phyloP scores from a whole-genome alignment of 1,284 basidiomycete genomes.

The Macrocybe sp. region DNA sequence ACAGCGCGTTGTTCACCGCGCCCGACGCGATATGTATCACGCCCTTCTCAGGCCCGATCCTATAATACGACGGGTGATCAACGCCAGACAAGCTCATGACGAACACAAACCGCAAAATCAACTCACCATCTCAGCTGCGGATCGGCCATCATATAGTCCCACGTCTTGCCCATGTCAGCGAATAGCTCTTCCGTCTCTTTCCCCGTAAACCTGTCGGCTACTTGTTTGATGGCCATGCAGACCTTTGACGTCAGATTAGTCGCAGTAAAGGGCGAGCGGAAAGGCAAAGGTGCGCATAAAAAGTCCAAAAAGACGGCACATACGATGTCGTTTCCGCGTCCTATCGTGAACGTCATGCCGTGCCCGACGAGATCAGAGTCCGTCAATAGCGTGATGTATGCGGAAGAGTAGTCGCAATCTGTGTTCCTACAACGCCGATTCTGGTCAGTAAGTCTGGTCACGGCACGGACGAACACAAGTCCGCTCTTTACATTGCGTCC shows the following conservation, averaged over 20 bases:
- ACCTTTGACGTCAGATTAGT: constrained; percentile 40
- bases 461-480: neutral
- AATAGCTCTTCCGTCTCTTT: constrained; percentile 83
- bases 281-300: neutral
- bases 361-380: constrained; percentile 72
- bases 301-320: constrained; percentile 11
- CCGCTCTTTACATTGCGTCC: constrained; percentile 65
- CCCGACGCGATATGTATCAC: constrained; percentile 81
- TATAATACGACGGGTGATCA: constrained; percentile 19
- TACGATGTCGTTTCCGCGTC: constrained; percentile 91
- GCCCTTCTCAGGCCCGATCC: constrained; percentile 87
- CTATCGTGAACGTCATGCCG: constrained; percentile 98
- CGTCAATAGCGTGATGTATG: constrained; percentile 81
- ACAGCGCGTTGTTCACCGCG: constrained; percentile 77
- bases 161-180: constrained; percentile 82
- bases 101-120: constrained; percentile 1
- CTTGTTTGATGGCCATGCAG: constrained; percentile 73
- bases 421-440: constrained; percentile 63
- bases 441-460: neutral
- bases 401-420: constrained; percentile 93
- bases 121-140: constrained; percentile 85
- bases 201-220: constrained; percentile 80
- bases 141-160: constrained; percentile 79
- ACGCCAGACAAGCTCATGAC: neutral
- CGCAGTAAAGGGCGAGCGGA: neutral